phyloP scores from a whole-genome alignment of 345 rosid species.

The Acer yangbiense region DNA sequence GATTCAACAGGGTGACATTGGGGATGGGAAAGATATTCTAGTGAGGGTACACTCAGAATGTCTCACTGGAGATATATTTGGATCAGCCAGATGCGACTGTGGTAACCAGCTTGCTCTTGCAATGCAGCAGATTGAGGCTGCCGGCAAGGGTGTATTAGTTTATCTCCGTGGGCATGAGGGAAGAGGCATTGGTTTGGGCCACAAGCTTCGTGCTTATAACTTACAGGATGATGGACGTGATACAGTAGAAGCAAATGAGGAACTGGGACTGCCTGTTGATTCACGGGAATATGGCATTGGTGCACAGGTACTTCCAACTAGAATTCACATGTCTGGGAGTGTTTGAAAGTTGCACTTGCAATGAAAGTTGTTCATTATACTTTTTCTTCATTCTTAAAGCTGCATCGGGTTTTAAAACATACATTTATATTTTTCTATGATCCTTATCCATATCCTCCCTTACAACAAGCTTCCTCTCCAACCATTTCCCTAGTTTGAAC shows the following conservation, averaged over 20 bases:
- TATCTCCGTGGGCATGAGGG: conserved; percentile 93
- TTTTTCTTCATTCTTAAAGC: neutral
- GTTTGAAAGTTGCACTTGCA: neutral
- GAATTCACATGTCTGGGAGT: neutral
- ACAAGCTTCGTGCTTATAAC: conserved; percentile 88
- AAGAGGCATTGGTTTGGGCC: conserved; percentile 90
- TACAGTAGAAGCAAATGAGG: conserved; percentile 90
- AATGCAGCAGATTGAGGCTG: conserved; percentile 81
- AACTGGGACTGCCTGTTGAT: conserved; percentile 88
- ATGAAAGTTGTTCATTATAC: neutral
- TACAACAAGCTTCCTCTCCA: neutral
- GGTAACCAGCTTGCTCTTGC: conserved; percentile 78
- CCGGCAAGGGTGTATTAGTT: conserved; percentile 72
- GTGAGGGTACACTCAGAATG: conserved; percentile 85
- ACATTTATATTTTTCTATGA: neutral
- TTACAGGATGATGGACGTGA: conserved; percentile 86
- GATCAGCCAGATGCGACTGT: conserved; percentile 80
- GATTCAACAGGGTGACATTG: conserved; percentile 61
- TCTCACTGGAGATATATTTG: conserved; percentile 82
- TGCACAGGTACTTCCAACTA: conserved; percentile 72
- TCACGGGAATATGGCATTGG: conserved; percentile 97
- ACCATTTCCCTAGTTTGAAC: neutral
- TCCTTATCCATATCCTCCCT: neutral
- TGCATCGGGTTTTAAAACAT: neutral
- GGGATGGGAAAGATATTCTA: conserved; percentile 77